Conservation (phyloP, 371 early-diverging fungal species). For the Syncephalastrum contaminatum region DNA sequence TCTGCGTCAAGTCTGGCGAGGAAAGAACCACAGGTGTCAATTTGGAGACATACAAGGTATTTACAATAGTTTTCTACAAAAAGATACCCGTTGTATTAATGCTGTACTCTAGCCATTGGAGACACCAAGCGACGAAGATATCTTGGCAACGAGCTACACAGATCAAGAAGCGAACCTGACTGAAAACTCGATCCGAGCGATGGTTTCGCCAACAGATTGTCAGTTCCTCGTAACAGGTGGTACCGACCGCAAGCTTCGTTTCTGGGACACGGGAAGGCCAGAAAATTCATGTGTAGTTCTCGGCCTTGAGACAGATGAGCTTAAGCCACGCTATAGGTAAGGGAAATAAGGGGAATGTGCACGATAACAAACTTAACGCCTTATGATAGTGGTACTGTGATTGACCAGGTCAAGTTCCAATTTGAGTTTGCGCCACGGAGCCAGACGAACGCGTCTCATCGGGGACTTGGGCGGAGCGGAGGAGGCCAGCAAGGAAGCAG, state of each 20-base stretch:
- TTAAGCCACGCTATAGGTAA: conserved; percentile 62
- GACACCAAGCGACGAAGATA: conserved; percentile 52
- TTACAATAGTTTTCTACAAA: neutral
- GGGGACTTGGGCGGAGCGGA: conserved; percentile 11
- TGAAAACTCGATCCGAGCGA: conserved; percentile 57
- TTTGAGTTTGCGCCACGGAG: conserved; percentile 42
- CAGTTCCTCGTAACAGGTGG: conserved; percentile 79
- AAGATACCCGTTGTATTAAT: no score
- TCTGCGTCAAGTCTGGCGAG: conserved; percentile 58
- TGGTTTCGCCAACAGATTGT: conserved; percentile 53
- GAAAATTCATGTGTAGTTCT: conserved; percentile 74
- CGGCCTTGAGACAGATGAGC: conserved; percentile 62
- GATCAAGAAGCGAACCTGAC: conserved; percentile 48
- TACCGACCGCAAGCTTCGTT: conserved; percentile 80
- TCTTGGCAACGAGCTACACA: conserved; percentile 51
- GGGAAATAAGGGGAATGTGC: neutral
- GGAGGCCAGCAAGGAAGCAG: conserved; percentile 12
- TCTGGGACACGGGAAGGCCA: conserved; percentile 70
- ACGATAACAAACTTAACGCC: neutral
- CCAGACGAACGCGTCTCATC: no score
- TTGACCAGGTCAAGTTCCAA: conserved; percentile 54
- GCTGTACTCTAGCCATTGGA: conserved; percentile 38
- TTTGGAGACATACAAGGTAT: conserved; percentile 52
- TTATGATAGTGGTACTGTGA: conserved; percentile 52
- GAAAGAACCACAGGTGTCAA: conserved; percentile 53